Base-by-base conservation (phyloP, 306 rosid genomes). In the Betula pendula region DNA sequence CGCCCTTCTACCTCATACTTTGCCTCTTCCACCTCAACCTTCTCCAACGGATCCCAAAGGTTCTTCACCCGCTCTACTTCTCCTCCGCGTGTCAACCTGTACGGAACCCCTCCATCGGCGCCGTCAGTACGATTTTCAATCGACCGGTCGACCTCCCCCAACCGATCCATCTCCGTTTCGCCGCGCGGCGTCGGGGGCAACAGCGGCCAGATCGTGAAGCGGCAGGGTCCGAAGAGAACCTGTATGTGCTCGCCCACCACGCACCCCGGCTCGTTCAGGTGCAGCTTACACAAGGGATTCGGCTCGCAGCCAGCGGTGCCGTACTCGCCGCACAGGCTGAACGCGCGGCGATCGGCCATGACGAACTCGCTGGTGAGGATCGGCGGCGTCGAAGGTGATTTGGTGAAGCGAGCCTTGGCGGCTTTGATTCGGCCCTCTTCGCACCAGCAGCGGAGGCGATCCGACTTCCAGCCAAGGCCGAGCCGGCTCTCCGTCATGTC, bases 301-400 rank as follows among this genome's bases (percentile, higher is more conserved):
- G 62, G 80, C 49, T 72, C 90, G 6, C 88, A 53, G 24, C n/a
- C 84, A 20, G 33, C 75, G 16, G 81, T 83, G 48, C 91, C 92
- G 71, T 94, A 86, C 88, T 80, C 96, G 24, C 88, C 90, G 31
- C 88, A 87, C 82, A 81, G 97, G 1, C 89, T 95, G 72, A 92
- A 92, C 86, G 97, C 97, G 6, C 95, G 98, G 1, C 86, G 98
- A 75, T 94, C 98, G 20, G 98, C 98, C 43, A 94, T 95, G 98
- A 95, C 98, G 66, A 95, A 95, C 84, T 95, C 98, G 27, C 82
- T 95, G 1, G 98, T 95, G 42, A 78, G 98, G 33, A 95, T 95
- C 66, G 91, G 99, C 14, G 96, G 97, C 53, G 98, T 95, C 1
- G 98, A 95, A 59, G 98, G 98, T 19, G 97, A 95, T 81, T 82